Conservation (phyloP, 306 rosid genomes). For the Alnus glutinosa region DNA sequence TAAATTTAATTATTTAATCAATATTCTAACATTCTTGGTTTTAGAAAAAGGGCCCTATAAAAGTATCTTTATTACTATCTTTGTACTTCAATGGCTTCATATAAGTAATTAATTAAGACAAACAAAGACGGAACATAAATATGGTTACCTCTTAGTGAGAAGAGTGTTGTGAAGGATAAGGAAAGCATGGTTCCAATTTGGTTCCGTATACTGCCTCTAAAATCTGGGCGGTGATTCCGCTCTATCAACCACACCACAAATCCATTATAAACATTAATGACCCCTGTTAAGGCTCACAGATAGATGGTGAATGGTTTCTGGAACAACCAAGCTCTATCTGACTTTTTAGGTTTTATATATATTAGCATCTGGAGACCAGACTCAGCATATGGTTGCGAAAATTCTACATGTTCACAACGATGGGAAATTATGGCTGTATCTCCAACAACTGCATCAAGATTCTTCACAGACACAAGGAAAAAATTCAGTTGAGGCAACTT, state of each 20-base stretch:
- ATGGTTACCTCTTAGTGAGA: neutral
- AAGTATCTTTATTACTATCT: no score
- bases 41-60: no score
- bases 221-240: neutral
- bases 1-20: no score
- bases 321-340: slow-evolving; percentile 11
- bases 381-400: neutral
- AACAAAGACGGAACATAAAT: neutral
- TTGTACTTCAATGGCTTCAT: no score
- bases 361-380: neutral
- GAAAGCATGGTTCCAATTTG: slow-evolving; percentile 16
- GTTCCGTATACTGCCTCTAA: neutral
- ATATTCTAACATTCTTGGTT: no score
- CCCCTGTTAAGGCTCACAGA: neutral
- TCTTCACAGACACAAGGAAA: neutral
- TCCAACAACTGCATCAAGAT: slow-evolving; percentile 14
- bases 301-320: neutral
- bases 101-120: no score
- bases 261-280: slow-evolving; percentile 11
- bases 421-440: neutral
- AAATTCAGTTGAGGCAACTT: neutral
- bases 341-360: neutral
- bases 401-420: neutral
- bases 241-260: neutral
- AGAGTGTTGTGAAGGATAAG: neutral